These are phyloP conservation scores for Lipomyces oligophaga DNA, from an alignment of 805 yeast species.

Conservation along the genomic window DNA sequence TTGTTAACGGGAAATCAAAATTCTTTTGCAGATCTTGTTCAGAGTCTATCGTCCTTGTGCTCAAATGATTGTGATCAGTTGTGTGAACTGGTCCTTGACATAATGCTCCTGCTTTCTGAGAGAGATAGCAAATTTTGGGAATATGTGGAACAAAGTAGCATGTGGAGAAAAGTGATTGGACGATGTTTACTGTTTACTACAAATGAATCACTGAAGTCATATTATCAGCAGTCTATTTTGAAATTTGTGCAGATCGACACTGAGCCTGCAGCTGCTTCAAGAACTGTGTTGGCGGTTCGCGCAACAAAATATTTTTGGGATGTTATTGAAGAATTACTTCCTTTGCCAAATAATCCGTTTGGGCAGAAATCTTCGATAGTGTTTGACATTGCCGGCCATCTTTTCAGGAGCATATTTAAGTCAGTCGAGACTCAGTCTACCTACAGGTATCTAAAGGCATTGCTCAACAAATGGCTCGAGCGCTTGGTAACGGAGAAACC, in stretches of 20 bases:
- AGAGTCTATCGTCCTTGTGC: no score
- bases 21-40: no score
- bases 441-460: no score
- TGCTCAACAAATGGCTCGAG: no score
- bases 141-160: background rate
- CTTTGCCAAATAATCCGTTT: no score
- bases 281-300: background rate
- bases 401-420: no score
- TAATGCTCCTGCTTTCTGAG: conserved; percentile 2
- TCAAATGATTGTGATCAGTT: no score
- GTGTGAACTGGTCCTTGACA: conserved; percentile 13
- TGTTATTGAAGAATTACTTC: conserved; percentile 2
- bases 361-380: no score
- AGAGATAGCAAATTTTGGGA: conserved; percentile 11
- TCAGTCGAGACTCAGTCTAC: no score
- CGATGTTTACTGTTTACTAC: conserved; percentile 3
- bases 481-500: no score
- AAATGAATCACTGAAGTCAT: conserved; percentile 7
- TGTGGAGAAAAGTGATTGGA: conserved; percentile 4
- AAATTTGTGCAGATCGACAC: conserved; percentile 2
- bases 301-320: conserved; percentile 16
- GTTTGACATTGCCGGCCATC: no score
- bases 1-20: no score
- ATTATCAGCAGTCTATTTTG: conserved; percentile 3
- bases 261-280: background rate